A percentile compares a stretch with the other conserved stretches of the same genome.
Evolutionary conservation across 495 filamentous ascomycete genomes (phyloP).

Genomic region (Viridothelium virens): DNA sequence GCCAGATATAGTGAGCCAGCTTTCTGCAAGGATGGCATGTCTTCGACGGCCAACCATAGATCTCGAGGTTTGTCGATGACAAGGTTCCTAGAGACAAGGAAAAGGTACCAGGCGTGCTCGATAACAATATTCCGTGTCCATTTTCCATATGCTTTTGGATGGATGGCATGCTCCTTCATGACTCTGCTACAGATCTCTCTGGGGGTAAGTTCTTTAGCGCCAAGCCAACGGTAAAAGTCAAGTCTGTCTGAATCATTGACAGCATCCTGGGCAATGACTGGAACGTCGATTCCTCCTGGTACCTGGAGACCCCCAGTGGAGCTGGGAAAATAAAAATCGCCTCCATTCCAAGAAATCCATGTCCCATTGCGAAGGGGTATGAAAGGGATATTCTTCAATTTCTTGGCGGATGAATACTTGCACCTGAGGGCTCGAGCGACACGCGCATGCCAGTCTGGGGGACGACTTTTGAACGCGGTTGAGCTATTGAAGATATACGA

Average conservation of each 20-base stretch:
- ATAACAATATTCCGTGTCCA: constrained; percentile 1
- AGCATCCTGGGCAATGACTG: neutral
- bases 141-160: neutral
- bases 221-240: neutral
- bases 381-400: neutral
- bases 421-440: constrained; percentile 1
- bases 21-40: neutral
- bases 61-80: neutral
- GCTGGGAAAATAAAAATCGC: constrained; percentile 2
- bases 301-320: neutral
- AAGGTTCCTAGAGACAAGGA: neutral
- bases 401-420: neutral
- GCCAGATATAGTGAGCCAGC: constrained; percentile 8
- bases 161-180: neutral
- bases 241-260: neutral
- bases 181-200: neutral
- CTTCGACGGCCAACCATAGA: neutral
- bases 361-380: constrained; percentile 8
- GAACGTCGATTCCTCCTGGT: constrained; percentile 10
- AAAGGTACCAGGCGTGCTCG: constrained; percentile 13
- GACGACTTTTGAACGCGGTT: neutral
- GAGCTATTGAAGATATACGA: neutral
- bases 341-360: neutral
- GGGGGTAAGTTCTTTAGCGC: neutral
- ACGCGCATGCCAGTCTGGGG: constrained; percentile 6